Evolutionary conservation across 2,329 filamentous ascomycete genomes (phyloP).

Genomic region (Monascus ruber): DNA sequence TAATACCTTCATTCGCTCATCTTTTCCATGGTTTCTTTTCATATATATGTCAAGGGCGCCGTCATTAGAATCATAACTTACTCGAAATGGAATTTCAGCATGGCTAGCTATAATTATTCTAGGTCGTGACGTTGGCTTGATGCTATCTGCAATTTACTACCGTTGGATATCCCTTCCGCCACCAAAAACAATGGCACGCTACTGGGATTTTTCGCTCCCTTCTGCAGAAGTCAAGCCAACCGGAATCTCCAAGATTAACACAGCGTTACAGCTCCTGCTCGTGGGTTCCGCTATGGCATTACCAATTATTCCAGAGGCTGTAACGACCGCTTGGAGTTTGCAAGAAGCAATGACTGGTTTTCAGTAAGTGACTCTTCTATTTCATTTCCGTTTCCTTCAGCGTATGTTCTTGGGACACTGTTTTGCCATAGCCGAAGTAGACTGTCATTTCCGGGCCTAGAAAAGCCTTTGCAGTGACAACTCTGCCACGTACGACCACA

Average conservation of each 20-base stretch:
- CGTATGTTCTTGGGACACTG: too few relatives aligned
- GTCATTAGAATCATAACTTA: not conserved
- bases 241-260: slow-evolving; percentile 58
- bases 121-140: slow-evolving; percentile 74
- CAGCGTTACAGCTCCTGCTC: slow-evolving; percentile 75
- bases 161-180: slow-evolving; percentile 88
- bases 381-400: too few relatives aligned
- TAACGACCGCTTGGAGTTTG: slow-evolving; percentile 42
- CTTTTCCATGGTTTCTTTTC: slow-evolving; percentile 1
- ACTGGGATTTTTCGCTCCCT: slow-evolving; percentile 93
- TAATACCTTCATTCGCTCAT: not conserved
- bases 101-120: slow-evolving; percentile 87
- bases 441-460: too few relatives aligned
- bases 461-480: too few relatives aligned
- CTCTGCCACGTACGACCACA: slow-evolving; percentile 22
- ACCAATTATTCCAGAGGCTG: slow-evolving; percentile 55
- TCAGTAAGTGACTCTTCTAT: slow-evolving; percentile 23
- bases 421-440: too few relatives aligned
- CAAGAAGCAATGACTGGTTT: slow-evolving; percentile 49
- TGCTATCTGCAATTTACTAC: slow-evolving; percentile 82
- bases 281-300: slow-evolving; percentile 75
- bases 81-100: slow-evolving; percentile 37
- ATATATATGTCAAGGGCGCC: not conserved
- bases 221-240: slow-evolving; percentile 36
- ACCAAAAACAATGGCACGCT: slow-evolving; percentile 81